Evolutionary conservation across 2,329 filamentous ascomycete genomes (phyloP), one percentile per base, ranked within the genome.

Genomic region (Furcasterigmium furcatum): DNA sequence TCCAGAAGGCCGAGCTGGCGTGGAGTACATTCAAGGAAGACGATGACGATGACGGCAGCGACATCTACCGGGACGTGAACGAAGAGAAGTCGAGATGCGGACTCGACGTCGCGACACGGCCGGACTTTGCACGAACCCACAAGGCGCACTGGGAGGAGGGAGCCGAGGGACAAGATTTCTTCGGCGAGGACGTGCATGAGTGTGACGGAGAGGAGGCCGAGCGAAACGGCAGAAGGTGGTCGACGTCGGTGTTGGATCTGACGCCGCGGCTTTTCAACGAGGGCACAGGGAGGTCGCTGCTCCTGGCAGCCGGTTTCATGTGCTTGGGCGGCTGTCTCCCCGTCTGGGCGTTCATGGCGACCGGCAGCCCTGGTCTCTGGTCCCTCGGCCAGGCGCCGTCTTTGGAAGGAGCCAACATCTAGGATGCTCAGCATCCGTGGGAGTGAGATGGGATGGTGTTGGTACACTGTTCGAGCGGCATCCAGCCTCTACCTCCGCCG

Each of bases 1-100:
- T 71, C 22, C 59, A 64, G 46, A 72, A 72, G 50, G 71, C 68
- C 2, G 67, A 65, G 5, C 58, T 59, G 44, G 70, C 69, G 6
- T 71, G 68, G 67, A 61, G 57, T 16, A 63, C 61, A 25, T 16
- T 18, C 21, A 21, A 39, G 35, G 27, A 18, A 13, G 34, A n/a
- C 60, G 65, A 52, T 56, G 59, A 13, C 51, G 64, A 35, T 56
- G 52, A 35, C 53, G 55, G 16, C 21, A 14, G 14, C 24, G 19
- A 27, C 7, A 9, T 16, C 27, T 18, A 27, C 29, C 30, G 40
- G 16, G 10, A 16, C n/a, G 16, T 16, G 9, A 38, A 38, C 9
- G 18, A 9, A 32, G 30, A 36, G 34, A 36, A 36, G 34, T 16
- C 34, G n/a, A 36, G 34, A 18, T 19, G 12, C 34, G 34, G n/a